phyloP scores from a whole-genome alignment of 2,329 filamentous ascomycete species.

The Aspergillus sojae region DNA sequence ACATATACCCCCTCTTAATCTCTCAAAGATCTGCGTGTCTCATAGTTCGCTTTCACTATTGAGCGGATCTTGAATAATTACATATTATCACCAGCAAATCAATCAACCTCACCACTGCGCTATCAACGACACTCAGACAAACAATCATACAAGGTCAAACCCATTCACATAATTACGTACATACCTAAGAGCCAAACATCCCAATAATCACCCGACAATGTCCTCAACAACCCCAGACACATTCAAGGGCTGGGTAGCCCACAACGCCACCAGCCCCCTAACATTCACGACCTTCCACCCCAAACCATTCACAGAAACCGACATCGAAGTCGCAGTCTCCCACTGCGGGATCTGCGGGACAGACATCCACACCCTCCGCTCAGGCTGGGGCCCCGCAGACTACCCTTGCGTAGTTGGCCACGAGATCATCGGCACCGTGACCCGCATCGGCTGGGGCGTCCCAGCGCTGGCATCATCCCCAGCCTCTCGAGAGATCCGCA shows the following conservation, averaged over 20 bases:
- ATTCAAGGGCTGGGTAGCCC: constrained; percentile 45
- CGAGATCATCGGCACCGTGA: constrained; percentile 64
- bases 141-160: background rate
- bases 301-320: constrained; percentile 57
- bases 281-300: constrained; percentile 41
- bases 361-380: constrained; percentile 62
- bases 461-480: constrained; percentile 25
- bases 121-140: background rate
- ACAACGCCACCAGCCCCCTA: constrained; percentile 35
- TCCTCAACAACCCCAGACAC: constrained; percentile 28
- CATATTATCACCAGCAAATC: no score
- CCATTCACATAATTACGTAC: background rate
- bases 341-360: constrained; percentile 70
- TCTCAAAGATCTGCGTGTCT: background rate
- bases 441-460: constrained; percentile 54
- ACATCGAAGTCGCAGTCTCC: constrained; percentile 66
- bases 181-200: background rate
- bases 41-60: background rate
- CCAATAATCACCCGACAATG: constrained; percentile 3
- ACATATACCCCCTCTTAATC: background rate
- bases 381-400: constrained; percentile 47
- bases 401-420: constrained; percentile 62
- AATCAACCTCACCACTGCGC: background rate
- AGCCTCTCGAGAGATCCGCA: constrained; percentile 46
- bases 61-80: no score